Evolutionary conservation across 257 asterid species (phyloP).

Genomic region (Leptodermis oblonga): DNA sequence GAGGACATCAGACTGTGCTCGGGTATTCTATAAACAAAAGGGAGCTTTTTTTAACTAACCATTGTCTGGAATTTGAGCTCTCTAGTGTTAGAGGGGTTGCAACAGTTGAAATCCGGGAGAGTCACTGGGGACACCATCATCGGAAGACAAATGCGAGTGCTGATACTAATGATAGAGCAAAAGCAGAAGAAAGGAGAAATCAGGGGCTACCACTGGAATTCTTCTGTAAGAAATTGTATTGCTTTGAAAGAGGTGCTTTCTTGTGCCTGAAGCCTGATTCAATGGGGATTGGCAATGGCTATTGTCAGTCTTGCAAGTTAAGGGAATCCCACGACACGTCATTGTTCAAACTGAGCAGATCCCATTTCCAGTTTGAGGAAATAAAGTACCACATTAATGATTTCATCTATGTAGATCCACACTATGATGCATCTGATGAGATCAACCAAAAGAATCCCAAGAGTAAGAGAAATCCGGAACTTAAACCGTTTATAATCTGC

Average conservation of each 20-base stretch:
- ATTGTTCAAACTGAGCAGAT: conserved; percentile 5
- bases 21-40: conserved; percentile 11
- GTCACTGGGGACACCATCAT: conserved; percentile 7
- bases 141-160: conserved; percentile 3
- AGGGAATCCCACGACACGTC: not conserved
- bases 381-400: conserved; percentile 14
- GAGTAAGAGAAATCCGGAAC: not conserved
- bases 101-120: not conserved
- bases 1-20: conserved; percentile 20
- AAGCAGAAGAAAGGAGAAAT: conserved; percentile 3
- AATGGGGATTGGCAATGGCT: conserved; percentile 18
- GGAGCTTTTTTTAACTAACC: conserved; percentile 24
- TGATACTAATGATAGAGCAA: conserved; percentile 5
- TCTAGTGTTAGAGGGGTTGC: conserved; percentile 5
- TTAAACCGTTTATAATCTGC: conserved; percentile 14
- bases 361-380: conserved; percentile 16
- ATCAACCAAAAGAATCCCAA: not conserved
- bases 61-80: conserved; percentile 19
- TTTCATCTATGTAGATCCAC: conserved; percentile 11
- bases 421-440: not conserved
- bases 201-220: conserved; percentile 9
- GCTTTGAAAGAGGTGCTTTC: conserved; percentile 24
- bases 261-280: conserved; percentile 6
- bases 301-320: conserved; percentile 16
- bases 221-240: conserved; percentile 20